These are phyloP conservation scores for Phialemoniopsis sp. DNA, from an alignment of 2,329 filamentous ascomycete species.

Conservation along the genomic window DNA sequence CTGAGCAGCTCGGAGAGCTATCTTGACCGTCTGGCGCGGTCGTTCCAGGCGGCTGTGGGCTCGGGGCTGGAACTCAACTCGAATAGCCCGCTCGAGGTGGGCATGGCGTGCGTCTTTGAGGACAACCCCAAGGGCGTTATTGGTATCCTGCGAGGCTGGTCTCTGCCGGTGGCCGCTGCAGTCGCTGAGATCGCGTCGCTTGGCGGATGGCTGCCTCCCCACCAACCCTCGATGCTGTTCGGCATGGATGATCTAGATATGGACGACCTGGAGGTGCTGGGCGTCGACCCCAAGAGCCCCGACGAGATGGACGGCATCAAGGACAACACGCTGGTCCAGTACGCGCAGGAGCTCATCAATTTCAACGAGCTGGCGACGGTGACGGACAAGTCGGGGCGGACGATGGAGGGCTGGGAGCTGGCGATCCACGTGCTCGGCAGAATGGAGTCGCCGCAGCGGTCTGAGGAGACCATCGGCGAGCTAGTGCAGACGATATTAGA, in stretches of 20 bases:
- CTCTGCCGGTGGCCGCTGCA: conserved; percentile 71
- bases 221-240: conserved; percentile 47
- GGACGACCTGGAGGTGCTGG: conserved; percentile 81
- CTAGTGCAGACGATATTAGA: conserved; percentile 65
- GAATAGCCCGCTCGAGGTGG: conserved; percentile 73
- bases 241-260: conserved; percentile 64
- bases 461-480: conserved; percentile 69
- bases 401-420: conserved; percentile 81
- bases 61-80: conserved; percentile 76
- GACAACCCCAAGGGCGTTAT: conserved; percentile 75
- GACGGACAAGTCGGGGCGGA: conserved; percentile 21
- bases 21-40: conserved; percentile 65
- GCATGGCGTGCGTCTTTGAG: conserved; percentile 76
- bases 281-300: conserved; percentile 54
- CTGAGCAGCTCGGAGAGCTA: conserved; percentile 61
- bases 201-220: conserved; percentile 73
- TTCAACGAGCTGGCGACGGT: conserved; percentile 41
- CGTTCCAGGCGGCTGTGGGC: conserved; percentile 64
- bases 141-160: conserved; percentile 73
- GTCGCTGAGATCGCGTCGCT: conserved; percentile 81
- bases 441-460: conserved; percentile 68
- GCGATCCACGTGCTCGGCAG: conserved; percentile 79
- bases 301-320: conserved; percentile 64
- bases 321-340: conserved; percentile 73
- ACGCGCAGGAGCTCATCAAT: conserved; percentile 64